These are phyloP conservation scores for Guyanaporus albipodus DNA, from an alignment of 768 basidiomycete genomes.

Conservation along the genomic window DNA sequence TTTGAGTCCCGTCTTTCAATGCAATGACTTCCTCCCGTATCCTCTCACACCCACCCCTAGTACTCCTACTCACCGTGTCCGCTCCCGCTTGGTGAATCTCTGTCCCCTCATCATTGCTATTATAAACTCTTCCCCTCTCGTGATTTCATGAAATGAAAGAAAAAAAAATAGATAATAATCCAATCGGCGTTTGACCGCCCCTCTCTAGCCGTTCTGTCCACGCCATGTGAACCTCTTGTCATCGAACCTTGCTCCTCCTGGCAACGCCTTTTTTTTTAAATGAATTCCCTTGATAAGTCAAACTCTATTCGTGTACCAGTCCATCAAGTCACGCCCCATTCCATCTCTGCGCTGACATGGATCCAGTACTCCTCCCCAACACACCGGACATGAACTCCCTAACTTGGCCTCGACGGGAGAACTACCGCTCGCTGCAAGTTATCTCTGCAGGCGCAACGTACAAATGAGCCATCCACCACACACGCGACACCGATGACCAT, in stretches of 20 bases:
- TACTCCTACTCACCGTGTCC: slow-evolving; percentile 9
- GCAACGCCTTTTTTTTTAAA: slow-evolving; percentile 25
- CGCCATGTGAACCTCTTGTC: slow-evolving; percentile 19
- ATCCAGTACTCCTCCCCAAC: slow-evolving; percentile 25
- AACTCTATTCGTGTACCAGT: slow-evolving; percentile 23
- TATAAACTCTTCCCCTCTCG: slow-evolving; percentile 24
- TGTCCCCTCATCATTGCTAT: slow-evolving; percentile 22
- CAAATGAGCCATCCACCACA: slow-evolving; percentile 14
- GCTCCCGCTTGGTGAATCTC: slow-evolving; percentile 9
- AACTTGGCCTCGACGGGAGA: slow-evolving; percentile 50
- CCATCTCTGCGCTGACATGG: slow-evolving; percentile 19
- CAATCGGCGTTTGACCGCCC: slow-evolving; percentile 27
- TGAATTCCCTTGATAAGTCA: slow-evolving; percentile 18
- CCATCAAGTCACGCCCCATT: slow-evolving; percentile 13
- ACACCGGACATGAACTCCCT: slow-evolving; percentile 29
- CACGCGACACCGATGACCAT: slow-evolving; percentile 6
- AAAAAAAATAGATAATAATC: too few species aligned
- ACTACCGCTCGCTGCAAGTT: slow-evolving; percentile 67
- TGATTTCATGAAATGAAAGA: slow-evolving; percentile 19
- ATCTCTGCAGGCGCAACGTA: slow-evolving; percentile 37
- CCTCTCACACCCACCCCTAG: slow-evolving; percentile 5
- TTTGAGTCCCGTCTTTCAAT: slow-evolving; percentile 54
- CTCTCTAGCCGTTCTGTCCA: slow-evolving; percentile 10
- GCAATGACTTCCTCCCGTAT: not conserved
- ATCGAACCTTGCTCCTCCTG: slow-evolving; percentile 22